Base-by-base conservation (phyloP, 2,329 filamentous ascomycete species). In the Verticillium tricorpus region DNA sequence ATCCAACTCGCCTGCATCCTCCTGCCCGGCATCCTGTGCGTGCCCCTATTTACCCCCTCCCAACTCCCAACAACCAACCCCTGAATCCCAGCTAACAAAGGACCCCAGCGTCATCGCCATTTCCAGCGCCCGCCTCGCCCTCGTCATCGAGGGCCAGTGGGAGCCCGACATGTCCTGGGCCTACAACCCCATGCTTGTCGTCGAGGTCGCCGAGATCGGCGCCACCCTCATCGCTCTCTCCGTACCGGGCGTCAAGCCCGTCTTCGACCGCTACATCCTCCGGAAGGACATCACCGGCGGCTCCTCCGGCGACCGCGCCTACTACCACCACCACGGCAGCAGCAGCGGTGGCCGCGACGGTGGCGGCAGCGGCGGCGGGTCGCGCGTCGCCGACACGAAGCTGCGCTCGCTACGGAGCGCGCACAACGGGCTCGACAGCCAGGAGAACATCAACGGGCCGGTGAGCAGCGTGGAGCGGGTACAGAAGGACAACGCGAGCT, bases 141-240 rank as follows among this genome's bases (percentile, higher is more conserved):
- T 84, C 17, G 80, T 83, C 1, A 77, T 81, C 50, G 66, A 72
- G 28, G 80, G 81, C 0, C 79, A 82, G 60, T 79, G 77, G 78
- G 71, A 78, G 32, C 61, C 71, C 2, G 81, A 83, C 66, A 71
- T 72, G 69, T 82, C 80, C 17, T 84, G 82, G 81, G 72, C 74
- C 28, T 84, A 84, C 66, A 77, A 81, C 59, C 78, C 80, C 0
- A 77, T 83, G 72, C 69, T 84, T 4, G 78, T 72, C 3, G 75
- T 83, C 4, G 81, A 84, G 67, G 78, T 78, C 2, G 76, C 81
- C 1, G 81, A 84, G 50, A 79, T 84, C 22, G 80, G 80, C 4
- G 74, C 76, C 1, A 84, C 82, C 0, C 67, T 84, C 28, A 77
- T 83, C 45, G 80, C 81, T 1, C 74, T 84, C 1, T 84, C 81